Conservation (phyloP, 352 stramenopile species). For the Globisporangium emineosum region DNA sequence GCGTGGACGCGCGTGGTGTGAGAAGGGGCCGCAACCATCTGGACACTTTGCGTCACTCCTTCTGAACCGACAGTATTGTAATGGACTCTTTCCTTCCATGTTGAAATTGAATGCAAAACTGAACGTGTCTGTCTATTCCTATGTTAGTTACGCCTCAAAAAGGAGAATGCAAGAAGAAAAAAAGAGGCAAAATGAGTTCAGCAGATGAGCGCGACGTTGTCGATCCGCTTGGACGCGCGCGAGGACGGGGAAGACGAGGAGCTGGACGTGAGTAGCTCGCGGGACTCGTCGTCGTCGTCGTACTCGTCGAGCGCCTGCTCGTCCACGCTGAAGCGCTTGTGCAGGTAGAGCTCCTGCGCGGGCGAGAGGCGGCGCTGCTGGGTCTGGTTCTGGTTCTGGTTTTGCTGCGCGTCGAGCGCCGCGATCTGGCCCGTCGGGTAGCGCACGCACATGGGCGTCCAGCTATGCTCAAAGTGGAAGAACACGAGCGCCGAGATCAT, state of each 20-base stretch:
- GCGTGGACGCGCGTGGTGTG: neutral
- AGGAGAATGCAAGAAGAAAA: slow-evolving; percentile 1
- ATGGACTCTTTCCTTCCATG: neutral
- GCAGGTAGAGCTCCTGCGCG: slow-evolving; percentile 22
- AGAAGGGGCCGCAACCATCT: neutral
- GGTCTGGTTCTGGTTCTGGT: slow-evolving; percentile 8
- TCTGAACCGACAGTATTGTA: neutral
- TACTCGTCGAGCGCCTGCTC: slow-evolving; percentile 41
- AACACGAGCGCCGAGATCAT: slow-evolving; percentile 67
- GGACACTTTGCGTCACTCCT: neutral
- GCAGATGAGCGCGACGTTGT: slow-evolving; percentile 45
- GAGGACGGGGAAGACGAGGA: neutral
- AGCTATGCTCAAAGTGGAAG: slow-evolving; percentile 79
- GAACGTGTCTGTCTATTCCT: slow-evolving; percentile 4
- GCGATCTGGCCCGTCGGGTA: slow-evolving; percentile 20
- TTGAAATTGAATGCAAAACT: neutral
- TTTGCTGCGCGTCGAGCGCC: slow-evolving; percentile 20
- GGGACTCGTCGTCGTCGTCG: slow-evolving; percentile 28
- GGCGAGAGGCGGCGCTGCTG: slow-evolving; percentile 11
- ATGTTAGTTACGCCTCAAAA: slow-evolving; percentile 1
- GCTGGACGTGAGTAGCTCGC: slow-evolving; percentile 11
- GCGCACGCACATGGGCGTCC: slow-evolving; percentile 52
- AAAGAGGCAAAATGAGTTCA: slow-evolving; percentile 14
- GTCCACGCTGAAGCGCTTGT: slow-evolving; percentile 58
- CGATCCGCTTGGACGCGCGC: slow-evolving; percentile 24